Base-by-base conservation (phyloP, 495 filamentous ascomycete species). In the Podospora comata region DNA sequence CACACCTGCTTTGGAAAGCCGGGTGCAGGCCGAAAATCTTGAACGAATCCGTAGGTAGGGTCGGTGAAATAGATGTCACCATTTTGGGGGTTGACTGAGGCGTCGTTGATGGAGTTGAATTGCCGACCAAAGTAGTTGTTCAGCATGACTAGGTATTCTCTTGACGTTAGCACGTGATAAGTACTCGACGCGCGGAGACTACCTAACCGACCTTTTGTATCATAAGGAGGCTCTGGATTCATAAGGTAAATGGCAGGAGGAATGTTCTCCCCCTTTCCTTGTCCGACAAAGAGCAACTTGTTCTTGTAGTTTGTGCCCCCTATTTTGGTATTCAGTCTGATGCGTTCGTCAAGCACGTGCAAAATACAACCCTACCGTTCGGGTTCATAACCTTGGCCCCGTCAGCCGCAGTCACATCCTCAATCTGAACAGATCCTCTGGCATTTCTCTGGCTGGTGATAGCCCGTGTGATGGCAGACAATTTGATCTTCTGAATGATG, bases 21-120 rank as follows among this genome's bases (percentile, higher is more conserved):
- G 0, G 85, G 86, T 0, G 65, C 64, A 0, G 82, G 85, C 16
- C 87, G 79, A 75, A 86, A 88, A 5, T 85, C 82, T 68, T 89
- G 84, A 44, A 86, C 79, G 63, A 79, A 79, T 9, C 87, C 87
- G 67, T 89, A 90, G n/a, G 78, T 80, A 1, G 86, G 85, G 72
- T 90, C 87, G 1, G 87, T 90, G 67, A 89, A 89, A 79, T 88
- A 90, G 34, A 90, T 77, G 18, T 83, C 80, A 5, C 83, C 82
- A 70, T 86, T 88, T 11, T 67, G 70, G 1, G 79, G 79, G 68
- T 83, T 75, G 62, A 89, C 78, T 5, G 81, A 79, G 0, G 85
- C 79, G 72, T 90, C 87, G 65, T 88, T 89, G 27, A 88, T 77
- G 15, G 84, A 85, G 68, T 87, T 89, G 76, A 90, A 89, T 32